A percentile compares a stretch with the other conserved stretches of the same genome.
phyloP scores from a whole-genome alignment of 371 early-diverging fungal species.

The Mortierella sp. region DNA sequence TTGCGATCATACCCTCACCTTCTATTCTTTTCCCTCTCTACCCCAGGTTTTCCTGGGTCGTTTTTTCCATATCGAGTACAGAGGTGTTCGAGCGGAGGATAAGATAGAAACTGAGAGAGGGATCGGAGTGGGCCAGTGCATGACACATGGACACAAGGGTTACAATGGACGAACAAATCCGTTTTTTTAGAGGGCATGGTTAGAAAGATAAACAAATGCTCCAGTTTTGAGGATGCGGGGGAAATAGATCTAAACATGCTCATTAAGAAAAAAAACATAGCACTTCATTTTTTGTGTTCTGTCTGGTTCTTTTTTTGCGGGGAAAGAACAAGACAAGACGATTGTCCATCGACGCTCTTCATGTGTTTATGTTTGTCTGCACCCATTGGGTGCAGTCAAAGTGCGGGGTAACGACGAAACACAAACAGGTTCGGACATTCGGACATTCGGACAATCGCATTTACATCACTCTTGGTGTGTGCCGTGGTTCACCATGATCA shows the following conservation, averaged over 20 bases:
- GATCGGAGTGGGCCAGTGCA: not conserved
- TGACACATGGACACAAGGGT: not conserved
- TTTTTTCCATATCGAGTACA: conserved; percentile 7
- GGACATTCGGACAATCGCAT: not conserved
- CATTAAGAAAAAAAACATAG: too few species aligned
- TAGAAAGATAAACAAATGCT: not conserved
- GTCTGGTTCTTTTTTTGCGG: not conserved
- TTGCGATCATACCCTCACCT: not conserved
- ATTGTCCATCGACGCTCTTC: not conserved
- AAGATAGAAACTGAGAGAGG: not conserved
- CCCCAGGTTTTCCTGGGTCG: conserved; percentile 7
- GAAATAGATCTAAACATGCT: not conserved
- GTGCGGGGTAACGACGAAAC: not conserved
- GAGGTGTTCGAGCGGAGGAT: not conserved
- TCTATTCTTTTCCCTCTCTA: not conserved
- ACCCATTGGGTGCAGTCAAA: not conserved
- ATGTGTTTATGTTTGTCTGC: not conserved
- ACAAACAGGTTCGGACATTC: not conserved
- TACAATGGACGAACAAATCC: not conserved
- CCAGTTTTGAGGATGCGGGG: conserved; percentile 5
- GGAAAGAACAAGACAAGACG: not conserved
- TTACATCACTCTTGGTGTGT: not conserved
- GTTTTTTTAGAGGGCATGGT: not conserved
- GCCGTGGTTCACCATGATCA: not conserved
- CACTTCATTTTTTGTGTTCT: not conserved